Evolutionary conservation across 169 alveolate genomes (phyloP), one percentile per base, ranked within the genome.

Genomic region (Babesia ovis): DNA sequence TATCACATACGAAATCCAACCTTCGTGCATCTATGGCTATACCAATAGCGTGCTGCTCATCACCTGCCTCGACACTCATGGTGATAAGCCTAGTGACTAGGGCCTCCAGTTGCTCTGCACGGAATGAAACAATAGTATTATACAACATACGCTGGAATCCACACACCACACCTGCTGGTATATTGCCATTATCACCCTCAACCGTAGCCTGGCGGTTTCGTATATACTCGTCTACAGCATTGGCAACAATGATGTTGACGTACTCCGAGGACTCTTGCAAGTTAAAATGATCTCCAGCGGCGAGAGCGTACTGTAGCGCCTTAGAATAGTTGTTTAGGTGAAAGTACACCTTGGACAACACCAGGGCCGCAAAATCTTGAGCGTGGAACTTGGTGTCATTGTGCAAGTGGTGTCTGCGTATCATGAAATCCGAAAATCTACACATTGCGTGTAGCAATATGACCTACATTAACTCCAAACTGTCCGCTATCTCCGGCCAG

Each of bases 21-120:
- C 98, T 84, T 51, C 97, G 87, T 25, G 97, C 85, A 77, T 97
- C 99, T 53, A 97, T 68, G 16, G 97, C 98, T 18, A 97, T 92
- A 0, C 99, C 99, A 46, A 97, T 88, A 14, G 98, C 98, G 74
- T 95, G 95, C 58, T 89, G 82, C 39, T 85, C 94, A 61, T 92
- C 92, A 25, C 91, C 90, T 61, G 91, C 86, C n/a, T 74, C 39
- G 35, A 93, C 92, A 67, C 98, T 94, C 51, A 88, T 85, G 39
- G 87, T 89, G 59, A 96, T 90, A 92, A 96, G 92, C 53, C 82
- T 87, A 55, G 92, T 92, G 25, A 97, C 96, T 45, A 97, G 82
- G 35, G 59, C 53, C 84, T 87, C 95, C 83, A 95, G 92, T 71
- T 85, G 75, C 53, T 68, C 92, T 35, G 77, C 53, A 20, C 42